phyloP scores from a whole-genome alignment of 768 basidiomycete genomes.

The Lentinula guzmanii region DNA sequence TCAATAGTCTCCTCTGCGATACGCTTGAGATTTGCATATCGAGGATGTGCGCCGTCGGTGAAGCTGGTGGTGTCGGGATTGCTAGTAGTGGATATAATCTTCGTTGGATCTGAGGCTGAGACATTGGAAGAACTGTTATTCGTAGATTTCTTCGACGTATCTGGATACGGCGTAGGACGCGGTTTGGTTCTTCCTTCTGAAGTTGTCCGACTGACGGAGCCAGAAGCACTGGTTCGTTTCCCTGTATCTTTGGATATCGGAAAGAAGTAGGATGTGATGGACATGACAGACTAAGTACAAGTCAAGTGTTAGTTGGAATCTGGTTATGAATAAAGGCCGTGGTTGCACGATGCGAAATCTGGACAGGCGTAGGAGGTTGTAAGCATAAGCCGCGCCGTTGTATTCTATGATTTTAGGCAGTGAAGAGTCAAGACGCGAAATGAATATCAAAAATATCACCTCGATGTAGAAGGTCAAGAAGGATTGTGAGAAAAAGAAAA shows the following conservation, averaged over 20 bases:
- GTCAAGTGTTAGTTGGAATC: too few relatives aligned
- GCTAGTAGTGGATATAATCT: neutral
- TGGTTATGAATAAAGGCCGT: neutral
- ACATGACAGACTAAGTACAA: neutral
- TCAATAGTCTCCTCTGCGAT: slow-evolving; percentile 49
- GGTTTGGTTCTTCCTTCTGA: neutral
- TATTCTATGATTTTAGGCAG: neutral
- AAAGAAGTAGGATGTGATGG: slow-evolving; percentile 1
- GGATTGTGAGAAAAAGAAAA: neutral
- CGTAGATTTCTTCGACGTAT: neutral
- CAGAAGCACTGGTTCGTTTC: neutral
- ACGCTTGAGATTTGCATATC: slow-evolving; percentile 19
- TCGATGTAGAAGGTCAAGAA: neutral
- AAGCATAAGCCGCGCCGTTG: neutral
- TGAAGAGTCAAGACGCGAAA: neutral
- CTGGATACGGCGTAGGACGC: neutral
- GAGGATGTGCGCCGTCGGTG: neutral
- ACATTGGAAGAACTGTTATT: neutral
- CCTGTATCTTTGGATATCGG: neutral
- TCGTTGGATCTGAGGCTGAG: neutral
- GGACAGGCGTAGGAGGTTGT: neutral
- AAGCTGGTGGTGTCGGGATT: neutral
- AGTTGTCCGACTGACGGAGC: neutral
- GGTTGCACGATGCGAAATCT: neutral
- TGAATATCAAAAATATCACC: neutral